These are phyloP conservation scores for Colletotrichum cuscutae DNA, from an alignment of 2,329 filamentous ascomycete genomes.

Conservation along the genomic window DNA sequence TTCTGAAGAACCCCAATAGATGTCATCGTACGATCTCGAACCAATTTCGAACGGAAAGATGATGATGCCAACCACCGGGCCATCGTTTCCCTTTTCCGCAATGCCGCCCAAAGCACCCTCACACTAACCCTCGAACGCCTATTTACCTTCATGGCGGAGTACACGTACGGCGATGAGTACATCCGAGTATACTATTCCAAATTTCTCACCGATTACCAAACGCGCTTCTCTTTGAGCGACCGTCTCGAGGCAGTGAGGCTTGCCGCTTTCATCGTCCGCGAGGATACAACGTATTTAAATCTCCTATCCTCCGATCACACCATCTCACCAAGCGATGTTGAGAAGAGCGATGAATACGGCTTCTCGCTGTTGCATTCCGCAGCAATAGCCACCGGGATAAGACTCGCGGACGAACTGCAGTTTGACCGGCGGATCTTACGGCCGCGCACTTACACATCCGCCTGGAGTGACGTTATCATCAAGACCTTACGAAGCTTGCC, in stretches of 20 bases:
- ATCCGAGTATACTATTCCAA: conserved; percentile 20
- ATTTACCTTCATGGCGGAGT: conserved; percentile 31
- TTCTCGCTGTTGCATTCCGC: conserved; percentile 41
- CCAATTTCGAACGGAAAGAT: too few relatives aligned
- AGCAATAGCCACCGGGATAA: conserved; percentile 37
- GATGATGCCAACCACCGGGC: neutral
- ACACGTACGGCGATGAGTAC: conserved; percentile 19
- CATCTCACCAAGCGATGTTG: conserved; percentile 15
- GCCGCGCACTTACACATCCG: too few relatives aligned
- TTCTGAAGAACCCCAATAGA: too few relatives aligned
- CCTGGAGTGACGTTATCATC: too few relatives aligned
- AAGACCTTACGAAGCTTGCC: too few relatives aligned
- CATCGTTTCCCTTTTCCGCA: conserved; percentile 37
- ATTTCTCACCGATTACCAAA: conserved; percentile 37
- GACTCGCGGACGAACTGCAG: too few relatives aligned
- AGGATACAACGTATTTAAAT: neutral
- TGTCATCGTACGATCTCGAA: too few relatives aligned
- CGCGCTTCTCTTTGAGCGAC: conserved; percentile 7
- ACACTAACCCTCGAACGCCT: conserved; percentile 23
- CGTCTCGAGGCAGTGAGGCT: conserved; percentile 40
- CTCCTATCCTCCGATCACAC: neutral
- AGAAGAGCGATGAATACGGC: conserved; percentile 22
- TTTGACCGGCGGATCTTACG: too few relatives aligned
- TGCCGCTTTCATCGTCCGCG: conserved; percentile 33
- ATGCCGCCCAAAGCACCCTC: conserved; percentile 34